Base-by-base conservation (phyloP, 257 asterid species). In the Striga asiatica region DNA sequence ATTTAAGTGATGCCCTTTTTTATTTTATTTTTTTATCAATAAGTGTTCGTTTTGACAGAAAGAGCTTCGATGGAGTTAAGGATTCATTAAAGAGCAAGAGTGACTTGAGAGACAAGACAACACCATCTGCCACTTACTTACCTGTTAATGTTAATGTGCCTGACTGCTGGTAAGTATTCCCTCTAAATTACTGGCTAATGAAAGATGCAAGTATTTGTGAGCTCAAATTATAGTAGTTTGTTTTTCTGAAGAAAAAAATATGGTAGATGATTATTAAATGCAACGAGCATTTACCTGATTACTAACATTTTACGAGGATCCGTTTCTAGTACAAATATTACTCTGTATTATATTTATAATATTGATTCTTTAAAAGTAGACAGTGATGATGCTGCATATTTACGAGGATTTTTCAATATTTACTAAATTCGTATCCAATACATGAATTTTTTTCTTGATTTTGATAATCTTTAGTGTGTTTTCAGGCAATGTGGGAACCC, bases 401-500 rank as follows among this genome's bases (percentile, higher is more conserved):
- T 29, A 1, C 35, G 6, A 2, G 41, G 16, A 3, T 39, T 14
- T 12, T 34, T 0, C 9, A 34, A 34, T 34, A 27, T 27, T 27
- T 27, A 27, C 2, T 35, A 35, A 10, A 6, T 35, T 41, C 5
- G n/a, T 20, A 2, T 18, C 10, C n/a, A 7, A 14, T 2, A 13
- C 18, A 8, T 11, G 8, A 54, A 34, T 20, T 0, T 6, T 0
- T 0, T 6, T 0, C 1, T 9, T 55, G 10, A 43, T 28, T 45
- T 1, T 28, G 8, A 13, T 43, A 32, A 7, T 31, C 50, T 46
- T 5, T 24, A 11, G 21, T 21, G 3, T 47, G 1, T 62, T 54
- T 24, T 11, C 13, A 85, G 96, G 55, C 96, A 86, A 72, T 86
- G 96, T 50, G 80, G 82, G 66, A 86, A 87, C 77, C 76, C 77